phyloP scores from a whole-genome alignment of 352 stramenopile genomes.

The Plasmopara viticola region DNA sequence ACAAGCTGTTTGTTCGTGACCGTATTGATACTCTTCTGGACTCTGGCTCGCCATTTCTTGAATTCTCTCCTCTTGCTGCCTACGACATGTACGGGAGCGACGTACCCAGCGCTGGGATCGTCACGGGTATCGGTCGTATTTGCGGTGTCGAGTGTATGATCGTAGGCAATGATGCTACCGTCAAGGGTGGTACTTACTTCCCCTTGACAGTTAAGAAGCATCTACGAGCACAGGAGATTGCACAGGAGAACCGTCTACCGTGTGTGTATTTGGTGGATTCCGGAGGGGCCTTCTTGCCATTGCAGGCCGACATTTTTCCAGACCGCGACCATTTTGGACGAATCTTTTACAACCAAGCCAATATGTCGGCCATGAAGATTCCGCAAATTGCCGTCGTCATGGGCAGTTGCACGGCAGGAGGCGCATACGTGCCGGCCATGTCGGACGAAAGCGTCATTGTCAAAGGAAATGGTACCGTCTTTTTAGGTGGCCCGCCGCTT shows the following conservation, averaged over 20 bases:
- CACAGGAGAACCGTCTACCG: slow-evolving; percentile 91
- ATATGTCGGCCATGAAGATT: slow-evolving; percentile 92
- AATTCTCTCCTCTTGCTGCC: slow-evolving; percentile 89
- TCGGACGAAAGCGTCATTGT: slow-evolving; percentile 98
- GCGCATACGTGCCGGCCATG: slow-evolving; percentile 96
- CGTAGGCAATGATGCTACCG: slow-evolving; percentile 97
- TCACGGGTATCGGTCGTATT: slow-evolving; percentile 87
- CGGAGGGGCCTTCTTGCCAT: slow-evolving; percentile 92
- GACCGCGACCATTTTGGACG: slow-evolving; percentile 95
- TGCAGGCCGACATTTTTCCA: slow-evolving; percentile 96
- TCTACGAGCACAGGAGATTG: slow-evolving; percentile 93
- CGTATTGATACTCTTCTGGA: slow-evolving; percentile 94
- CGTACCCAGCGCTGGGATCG: slow-evolving; percentile 82
- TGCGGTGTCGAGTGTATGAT: slow-evolving; percentile 93
- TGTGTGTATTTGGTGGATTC: slow-evolving; percentile 97
- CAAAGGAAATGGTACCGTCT: slow-evolving; percentile 94
- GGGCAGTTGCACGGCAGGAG: slow-evolving; percentile 95
- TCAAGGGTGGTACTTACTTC: slow-evolving; percentile 98
- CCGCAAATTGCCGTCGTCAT: slow-evolving; percentile 97
- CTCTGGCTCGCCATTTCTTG: slow-evolving; percentile 92
- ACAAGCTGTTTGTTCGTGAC: slow-evolving; percentile 87
- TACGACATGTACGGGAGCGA: slow-evolving; percentile 81
- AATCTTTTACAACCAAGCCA: slow-evolving; percentile 99
- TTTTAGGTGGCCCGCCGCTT: slow-evolving; percentile 95
- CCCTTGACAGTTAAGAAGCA: slow-evolving; percentile 99